phyloP scores from a whole-genome alignment of 305 asterid species.

The Monarda citriodora region DNA sequence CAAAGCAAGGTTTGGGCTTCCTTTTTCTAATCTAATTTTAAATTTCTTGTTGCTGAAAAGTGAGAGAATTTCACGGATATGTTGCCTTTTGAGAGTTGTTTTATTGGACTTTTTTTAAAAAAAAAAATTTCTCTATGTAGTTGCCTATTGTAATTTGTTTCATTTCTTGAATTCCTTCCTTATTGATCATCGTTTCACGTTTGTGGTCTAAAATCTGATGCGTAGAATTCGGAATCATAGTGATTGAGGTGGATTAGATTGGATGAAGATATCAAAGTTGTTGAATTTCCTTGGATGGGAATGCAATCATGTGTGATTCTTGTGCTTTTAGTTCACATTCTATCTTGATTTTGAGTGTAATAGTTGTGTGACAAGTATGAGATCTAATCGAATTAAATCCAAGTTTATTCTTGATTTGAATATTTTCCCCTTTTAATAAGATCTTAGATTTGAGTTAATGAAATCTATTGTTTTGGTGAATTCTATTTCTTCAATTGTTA shows the following conservation, averaged over 20 bases:
- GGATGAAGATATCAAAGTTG: constrained; percentile 10
- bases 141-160: neutral
- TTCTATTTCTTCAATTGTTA: neutral
- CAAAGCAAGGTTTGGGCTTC: constrained; percentile 32
- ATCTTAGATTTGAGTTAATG: neutral
- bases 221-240: constrained; percentile 7
- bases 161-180: neutral
- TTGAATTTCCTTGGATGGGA: constrained; percentile 6
- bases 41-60: neutral
- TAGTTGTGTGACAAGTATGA: neutral
- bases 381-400: constrained; percentile 12
- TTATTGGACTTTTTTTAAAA: neutral
- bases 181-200: constrained; percentile 2
- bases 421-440: neutral
- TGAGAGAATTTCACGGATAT: neutral
- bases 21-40: constrained; percentile 14
- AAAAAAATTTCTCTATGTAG: neutral
- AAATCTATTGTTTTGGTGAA: neutral
- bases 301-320: constrained; percentile 5
- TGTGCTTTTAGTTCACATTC: neutral
- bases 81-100: constrained; percentile 1
- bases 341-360: constrained; percentile 2
- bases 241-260: constrained; percentile 7
- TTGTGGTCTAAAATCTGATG: constrained; percentile 13
- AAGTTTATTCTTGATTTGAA: neutral